Conservation (phyloP, 768 basidiomycete genomes). For the Kwoniella mangroviensis region DNA sequence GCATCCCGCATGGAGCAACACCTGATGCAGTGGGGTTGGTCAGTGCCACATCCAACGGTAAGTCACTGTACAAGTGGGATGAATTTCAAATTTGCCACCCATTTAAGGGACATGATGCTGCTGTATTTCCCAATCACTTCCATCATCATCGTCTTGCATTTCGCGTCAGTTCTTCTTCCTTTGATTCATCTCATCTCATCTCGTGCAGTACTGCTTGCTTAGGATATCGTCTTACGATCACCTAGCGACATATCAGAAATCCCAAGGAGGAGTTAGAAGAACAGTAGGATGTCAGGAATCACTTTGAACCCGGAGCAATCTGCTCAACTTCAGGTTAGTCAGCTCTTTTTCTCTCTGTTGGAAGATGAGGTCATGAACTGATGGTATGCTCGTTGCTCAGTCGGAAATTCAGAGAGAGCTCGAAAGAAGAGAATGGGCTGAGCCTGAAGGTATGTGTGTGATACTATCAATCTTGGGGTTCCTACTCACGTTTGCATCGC, state of each 20-base stretch:
- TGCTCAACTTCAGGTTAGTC: constrained; percentile 28
- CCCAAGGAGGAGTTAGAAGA: background rate
- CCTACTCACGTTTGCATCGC: background rate
- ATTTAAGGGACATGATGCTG: background rate
- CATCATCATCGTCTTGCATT: constrained; percentile 1
- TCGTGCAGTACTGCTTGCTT: background rate
- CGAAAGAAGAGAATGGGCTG: constrained; percentile 53
- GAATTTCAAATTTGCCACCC: constrained; percentile 8
- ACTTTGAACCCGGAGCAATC: constrained; percentile 23
- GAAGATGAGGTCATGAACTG: background rate
- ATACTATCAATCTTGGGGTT: background rate
- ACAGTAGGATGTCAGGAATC: background rate
- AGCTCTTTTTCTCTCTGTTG: background rate
- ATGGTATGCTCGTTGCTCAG: constrained; percentile 20
- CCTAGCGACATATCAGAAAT: background rate
- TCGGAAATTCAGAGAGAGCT: constrained; percentile 47
- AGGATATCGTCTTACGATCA: background rate
- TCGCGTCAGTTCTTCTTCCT: background rate
- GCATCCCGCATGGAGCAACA: background rate
- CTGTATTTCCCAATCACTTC: background rate
- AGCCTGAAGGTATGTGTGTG: constrained; percentile 39
- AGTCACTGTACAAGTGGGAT: background rate
- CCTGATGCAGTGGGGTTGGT: background rate
- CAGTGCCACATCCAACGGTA: background rate
- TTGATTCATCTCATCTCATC: background rate